Base-by-base conservation (phyloP, 805 yeast genomes). In the Wickerhamiella sergipiensis region DNA sequence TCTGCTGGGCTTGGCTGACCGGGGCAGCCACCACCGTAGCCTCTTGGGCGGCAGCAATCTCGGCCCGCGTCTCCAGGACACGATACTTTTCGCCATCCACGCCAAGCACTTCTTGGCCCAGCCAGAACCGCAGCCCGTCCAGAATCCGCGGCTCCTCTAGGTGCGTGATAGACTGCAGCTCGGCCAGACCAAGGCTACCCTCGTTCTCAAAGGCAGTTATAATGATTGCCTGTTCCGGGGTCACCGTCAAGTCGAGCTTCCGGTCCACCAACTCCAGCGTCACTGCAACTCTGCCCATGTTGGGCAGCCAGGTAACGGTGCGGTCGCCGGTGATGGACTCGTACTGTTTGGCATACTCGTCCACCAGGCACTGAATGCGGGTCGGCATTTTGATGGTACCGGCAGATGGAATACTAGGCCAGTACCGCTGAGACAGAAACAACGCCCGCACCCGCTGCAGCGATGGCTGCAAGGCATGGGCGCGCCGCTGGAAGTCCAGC, bases 371-470 rank as follows among this genome's bases (percentile, higher is more conserved):
- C 26, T 69, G 61, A 1, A 87, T 64, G 1, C 51, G 59, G 0
- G 57, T 55, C 0, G 94, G 92, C 1, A 80, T 59, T 7, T 58
- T 62, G 56, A 79, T 73, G n/a, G 63, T 60, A 31, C 71, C 72
- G 6, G 67, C 44, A 18, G 23, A 13, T 36, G 40, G 40, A n/a
- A 76, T 59, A 4, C 72, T 61, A 0, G 89, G 86, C 98, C 98
- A 90, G 62, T 80, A 90, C 18, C 84, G 64, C 53, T 83, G 78
- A 1, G 96, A 87, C 10, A 90, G 67, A 18, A 87, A 71, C 2
- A 82, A 72, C 0, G 85, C 77, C 19, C 29, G 39, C 13, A 26
- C 29, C 6, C 9, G 17, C 47, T 9, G 31, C 10, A 19, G 22
- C 22, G 9, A 7, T 3, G 50, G 29, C 49, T 70, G 73, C 17